A percentile compares a stretch with the other conserved stretches of the same genome.
Evolutionary conservation across 148 eudicot species (phyloP).

Genomic region (Limonium bicolor): DNA sequence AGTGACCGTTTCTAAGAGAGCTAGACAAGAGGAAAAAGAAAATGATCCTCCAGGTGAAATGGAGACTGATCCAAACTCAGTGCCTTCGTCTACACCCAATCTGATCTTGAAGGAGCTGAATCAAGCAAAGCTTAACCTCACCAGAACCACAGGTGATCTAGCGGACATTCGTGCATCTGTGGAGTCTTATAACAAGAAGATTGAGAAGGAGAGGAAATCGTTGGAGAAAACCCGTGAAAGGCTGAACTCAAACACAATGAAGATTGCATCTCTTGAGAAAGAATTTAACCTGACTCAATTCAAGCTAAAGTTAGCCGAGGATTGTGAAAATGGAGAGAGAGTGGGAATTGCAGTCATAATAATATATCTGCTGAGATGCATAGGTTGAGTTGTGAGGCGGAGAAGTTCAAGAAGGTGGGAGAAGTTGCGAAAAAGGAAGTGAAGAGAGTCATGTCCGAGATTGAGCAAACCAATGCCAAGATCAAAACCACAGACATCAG

Average conservation of each 20-base stretch:
- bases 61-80: not conserved
- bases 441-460: conserved; percentile 43
- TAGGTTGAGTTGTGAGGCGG: conserved; percentile 52
- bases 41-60: conserved; percentile 2
- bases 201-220: conserved; percentile 20
- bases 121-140: conserved; percentile 53
- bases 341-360: too few relatives aligned
- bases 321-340: conserved; percentile 11
- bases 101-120: conserved; percentile 49
- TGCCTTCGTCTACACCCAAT: conserved; percentile 26
- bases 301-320: conserved; percentile 24
- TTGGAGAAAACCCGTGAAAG: conserved; percentile 52
- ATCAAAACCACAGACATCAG: conserved; percentile 67
- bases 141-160: conserved; percentile 40
- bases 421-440: conserved; percentile 58
- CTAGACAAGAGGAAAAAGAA: not conserved
- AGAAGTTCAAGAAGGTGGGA: conserved; percentile 61
- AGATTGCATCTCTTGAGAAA: conserved; percentile 53
- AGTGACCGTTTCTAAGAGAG: too few relatives aligned
- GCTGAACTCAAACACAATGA: conserved; percentile 43
- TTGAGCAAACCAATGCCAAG: conserved; percentile 52
- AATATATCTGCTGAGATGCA: conserved; percentile 53
- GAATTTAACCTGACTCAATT: conserved; percentile 41
- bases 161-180: conserved; percentile 56
- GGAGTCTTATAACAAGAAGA: conserved; percentile 45